Conservation (phyloP, 2,329 filamentous ascomycete species). For the Apiospora arundinis region DNA sequence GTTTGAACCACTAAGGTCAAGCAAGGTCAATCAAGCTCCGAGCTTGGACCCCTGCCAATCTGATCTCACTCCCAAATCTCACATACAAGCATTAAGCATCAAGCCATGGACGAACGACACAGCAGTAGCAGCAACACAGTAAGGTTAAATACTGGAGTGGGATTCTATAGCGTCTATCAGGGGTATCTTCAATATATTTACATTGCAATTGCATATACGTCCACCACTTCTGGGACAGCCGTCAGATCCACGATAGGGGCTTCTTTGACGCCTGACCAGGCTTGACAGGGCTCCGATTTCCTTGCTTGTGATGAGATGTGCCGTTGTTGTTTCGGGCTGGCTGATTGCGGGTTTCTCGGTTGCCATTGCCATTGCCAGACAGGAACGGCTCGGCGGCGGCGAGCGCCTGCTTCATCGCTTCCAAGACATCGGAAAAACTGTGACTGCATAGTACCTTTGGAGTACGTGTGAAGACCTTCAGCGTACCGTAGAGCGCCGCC, state of each 20-base stretch:
- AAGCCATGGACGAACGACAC: too few relatives aligned
- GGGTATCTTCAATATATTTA: not conserved
- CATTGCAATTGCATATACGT: not conserved
- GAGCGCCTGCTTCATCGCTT: not conserved
- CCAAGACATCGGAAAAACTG: not conserved
- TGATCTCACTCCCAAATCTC: not conserved
- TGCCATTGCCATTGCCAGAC: not conserved
- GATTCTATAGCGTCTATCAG: not conserved
- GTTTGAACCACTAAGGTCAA: not conserved
- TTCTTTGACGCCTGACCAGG: not conserved
- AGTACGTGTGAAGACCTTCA: constrained; percentile 2
- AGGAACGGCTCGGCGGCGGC: not conserved
- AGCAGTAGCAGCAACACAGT: too few relatives aligned
- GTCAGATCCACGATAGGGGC: not conserved
- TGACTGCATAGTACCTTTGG: not conserved
- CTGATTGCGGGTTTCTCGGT: not conserved
- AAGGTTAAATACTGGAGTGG: not conserved
- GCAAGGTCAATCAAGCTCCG: not conserved
- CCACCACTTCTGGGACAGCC: not conserved
- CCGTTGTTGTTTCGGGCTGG: not conserved
- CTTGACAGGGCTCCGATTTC: not conserved
- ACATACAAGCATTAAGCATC: too few relatives aligned
- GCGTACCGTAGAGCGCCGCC: not conserved
- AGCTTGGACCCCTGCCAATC: constrained; percentile 7
- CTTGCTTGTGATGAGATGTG: not conserved